phyloP scores from a whole-genome alignment of 2,329 filamentous ascomycete species.

The Ophiocordyceps camponoti-leonardi region DNA sequence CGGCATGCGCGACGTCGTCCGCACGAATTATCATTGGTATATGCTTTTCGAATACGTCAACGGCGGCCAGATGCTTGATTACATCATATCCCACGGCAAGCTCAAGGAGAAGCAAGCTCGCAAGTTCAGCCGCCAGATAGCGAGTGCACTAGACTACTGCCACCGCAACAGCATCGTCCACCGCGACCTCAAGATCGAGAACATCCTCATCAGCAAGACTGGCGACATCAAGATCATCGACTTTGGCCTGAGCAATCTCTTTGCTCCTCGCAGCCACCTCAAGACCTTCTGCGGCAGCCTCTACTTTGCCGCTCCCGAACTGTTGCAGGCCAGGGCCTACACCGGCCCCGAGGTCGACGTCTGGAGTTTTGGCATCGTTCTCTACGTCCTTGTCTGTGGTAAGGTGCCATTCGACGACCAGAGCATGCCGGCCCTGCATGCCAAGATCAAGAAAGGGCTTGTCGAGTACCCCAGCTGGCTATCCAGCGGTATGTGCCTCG shows the following conservation, averaged over 20 bases:
- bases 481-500: slow-evolving; percentile 47
- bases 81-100: slow-evolving; percentile 95
- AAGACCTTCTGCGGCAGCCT: slow-evolving; percentile 97
- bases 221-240: slow-evolving; percentile 99
- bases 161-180: slow-evolving; percentile 98
- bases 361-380: slow-evolving; percentile 96
- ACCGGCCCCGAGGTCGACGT: slow-evolving; percentile 93
- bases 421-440: slow-evolving; percentile 94
- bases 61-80: slow-evolving; percentile 97
- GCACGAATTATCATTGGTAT: slow-evolving; percentile 98
- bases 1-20: slow-evolving; percentile 84
- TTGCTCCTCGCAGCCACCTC: slow-evolving; percentile 66
- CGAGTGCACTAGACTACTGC: slow-evolving; percentile 91
- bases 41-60: slow-evolving; percentile 99
- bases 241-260: slow-evolving; percentile 92
- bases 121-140: slow-evolving; percentile 95
- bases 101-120: slow-evolving; percentile 96
- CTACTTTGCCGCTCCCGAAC: slow-evolving; percentile 91
- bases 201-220: slow-evolving; percentile 97
- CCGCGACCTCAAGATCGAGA: slow-evolving; percentile 94
- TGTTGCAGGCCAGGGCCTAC: slow-evolving; percentile 86
- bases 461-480: slow-evolving; percentile 95
- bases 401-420: slow-evolving; percentile 98
- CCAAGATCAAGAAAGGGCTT: slow-evolving; percentile 93
- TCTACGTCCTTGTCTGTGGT: slow-evolving; percentile 92